Conservation (phyloP, 192 early-diverging fungal genomes). For the Dissophora ornata region DNA sequence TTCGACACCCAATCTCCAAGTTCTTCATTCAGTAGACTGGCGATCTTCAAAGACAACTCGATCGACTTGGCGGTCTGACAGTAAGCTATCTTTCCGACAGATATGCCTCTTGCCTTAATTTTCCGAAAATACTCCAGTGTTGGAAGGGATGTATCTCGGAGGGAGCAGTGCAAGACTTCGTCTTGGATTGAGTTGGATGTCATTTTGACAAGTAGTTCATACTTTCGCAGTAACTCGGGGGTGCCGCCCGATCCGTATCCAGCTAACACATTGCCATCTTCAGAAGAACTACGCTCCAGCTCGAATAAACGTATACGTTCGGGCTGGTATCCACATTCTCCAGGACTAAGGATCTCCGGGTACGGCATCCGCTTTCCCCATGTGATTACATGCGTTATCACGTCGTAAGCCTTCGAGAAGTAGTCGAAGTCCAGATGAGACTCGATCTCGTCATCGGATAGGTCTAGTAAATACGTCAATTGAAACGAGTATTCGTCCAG, state of each 20-base stretch:
- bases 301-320: not conserved
- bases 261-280: not conserved
- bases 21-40: not conserved
- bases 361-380: too few species aligned
- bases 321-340: not conserved
- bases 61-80: slow-evolving; percentile 1
- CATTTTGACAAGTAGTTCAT: not conserved
- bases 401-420: not conserved
- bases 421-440: not conserved
- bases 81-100: not conserved
- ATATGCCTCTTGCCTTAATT: not conserved
- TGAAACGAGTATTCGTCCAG: not conserved
- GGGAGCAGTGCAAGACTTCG: too few species aligned
- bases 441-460: not conserved
- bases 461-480: not conserved
- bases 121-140: too few species aligned
- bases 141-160: too few species aligned
- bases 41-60: not conserved
- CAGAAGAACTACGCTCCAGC: not conserved
- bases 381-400: not conserved
- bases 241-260: slow-evolving; percentile 1
- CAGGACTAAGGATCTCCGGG: not conserved
- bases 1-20: not conserved
- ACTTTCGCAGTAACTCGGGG: not conserved
- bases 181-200: not conserved